Evolutionary conservation across 805 yeast genomes (phyloP), one percentile per base, ranked within the genome.

Genomic region (Ogataea philodendri): DNA sequence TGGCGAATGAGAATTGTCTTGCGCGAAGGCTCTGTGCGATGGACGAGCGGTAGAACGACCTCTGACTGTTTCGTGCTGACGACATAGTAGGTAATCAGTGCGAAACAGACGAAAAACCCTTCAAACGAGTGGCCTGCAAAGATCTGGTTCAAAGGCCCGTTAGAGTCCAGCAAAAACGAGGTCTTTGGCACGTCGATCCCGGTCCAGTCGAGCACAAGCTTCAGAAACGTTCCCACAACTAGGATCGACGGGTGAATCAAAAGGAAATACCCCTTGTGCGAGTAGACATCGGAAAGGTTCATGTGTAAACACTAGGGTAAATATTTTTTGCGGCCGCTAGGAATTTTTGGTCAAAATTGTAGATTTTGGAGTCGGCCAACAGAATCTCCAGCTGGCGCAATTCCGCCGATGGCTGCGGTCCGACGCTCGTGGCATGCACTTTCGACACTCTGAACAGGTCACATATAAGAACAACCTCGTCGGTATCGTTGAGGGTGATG

Each of bases 51-150:
- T 3, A 35, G 30, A 14, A 35, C 18, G 16, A 28, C 43, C 37
- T 19, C 25, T 22, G 28, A 38, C 19, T 2, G 22, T 9, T n/a
- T 28, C 18, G 5, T 26, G 19, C 23, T 44, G 47, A 16, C 22
- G 1, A 45, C 22, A 16, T 23, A 51, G 5, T 6, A n/a, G 5
- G 51, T 33, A 16, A 37, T 25, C 14, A 42, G 16, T 3, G 37
- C 15, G 28, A 49, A 50, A 7, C 36, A 16, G 1, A 30, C 7
- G 3, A 39, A 9, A 26, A 44, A 60, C 9, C 49, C 34, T 29
- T 59, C 56, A 37, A 60, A 60, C 11, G 59, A 51, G 22, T 51
- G 48, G 7, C 59, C 60, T 2, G 61, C 64, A 39, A 61, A 46
- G 4, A 46, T 22, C 4, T 17, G 32, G 32, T 61, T 61, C 6